phyloP scores from a whole-genome alignment of 495 filamentous ascomycete genomes.

The Penicillium dipodomyicola region DNA sequence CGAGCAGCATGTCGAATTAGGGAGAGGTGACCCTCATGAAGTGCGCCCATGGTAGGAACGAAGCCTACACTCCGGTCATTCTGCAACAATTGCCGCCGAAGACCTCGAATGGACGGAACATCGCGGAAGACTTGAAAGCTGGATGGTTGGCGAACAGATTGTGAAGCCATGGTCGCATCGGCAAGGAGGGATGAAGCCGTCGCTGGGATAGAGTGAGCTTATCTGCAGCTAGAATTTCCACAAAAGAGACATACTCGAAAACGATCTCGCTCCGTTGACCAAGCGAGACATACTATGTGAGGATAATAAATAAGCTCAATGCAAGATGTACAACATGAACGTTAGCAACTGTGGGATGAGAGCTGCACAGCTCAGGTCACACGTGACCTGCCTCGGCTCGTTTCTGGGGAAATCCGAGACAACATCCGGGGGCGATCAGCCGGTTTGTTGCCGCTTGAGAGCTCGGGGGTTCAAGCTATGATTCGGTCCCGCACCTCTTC shows the following conservation, averaged over 20 bases:
- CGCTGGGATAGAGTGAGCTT: slow-evolving; percentile 23
- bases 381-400: slow-evolving; percentile 15
- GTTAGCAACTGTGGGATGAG: slow-evolving; percentile 1
- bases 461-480: slow-evolving; percentile 25
- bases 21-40: slow-evolving; percentile 87
- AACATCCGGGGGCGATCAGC: slow-evolving; percentile 29
- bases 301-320: not conserved
- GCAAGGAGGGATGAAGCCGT: slow-evolving; percentile 31
- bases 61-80: slow-evolving; percentile 74
- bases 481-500: slow-evolving; percentile 14
- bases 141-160: slow-evolving; percentile 26
- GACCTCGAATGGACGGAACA: slow-evolving; percentile 65
- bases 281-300: slow-evolving; percentile 29
- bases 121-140: slow-evolving; percentile 71
- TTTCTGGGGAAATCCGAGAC: slow-evolving; percentile 18
- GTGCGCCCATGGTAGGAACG: slow-evolving; percentile 95
- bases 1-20: slow-evolving; percentile 81
- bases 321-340: not conserved
- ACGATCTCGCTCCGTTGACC: slow-evolving; percentile 26
- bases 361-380: not conserved
- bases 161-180: slow-evolving; percentile 25
- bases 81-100: slow-evolving; percentile 65
- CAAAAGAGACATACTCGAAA: slow-evolving; percentile 27
- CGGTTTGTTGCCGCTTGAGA: slow-evolving; percentile 26
- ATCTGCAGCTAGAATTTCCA: slow-evolving; percentile 5